phyloP scores from a whole-genome alignment of 148 eudicot genomes.

The Drosera capensis region DNA sequence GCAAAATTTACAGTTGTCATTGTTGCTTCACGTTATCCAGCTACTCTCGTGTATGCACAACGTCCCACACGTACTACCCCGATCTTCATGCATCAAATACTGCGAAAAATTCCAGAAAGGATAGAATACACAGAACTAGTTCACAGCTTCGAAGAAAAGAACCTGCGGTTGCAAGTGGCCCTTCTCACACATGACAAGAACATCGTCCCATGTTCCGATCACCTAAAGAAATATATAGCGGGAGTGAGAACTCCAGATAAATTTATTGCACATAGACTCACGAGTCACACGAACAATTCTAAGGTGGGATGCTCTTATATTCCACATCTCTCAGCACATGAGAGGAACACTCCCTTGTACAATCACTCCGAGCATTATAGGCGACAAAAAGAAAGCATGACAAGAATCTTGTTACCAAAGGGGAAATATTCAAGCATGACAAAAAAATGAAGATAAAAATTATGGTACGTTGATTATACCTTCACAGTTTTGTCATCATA shows the following conservation, averaged over 20 bases:
- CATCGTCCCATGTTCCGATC: constrained; percentile 85
- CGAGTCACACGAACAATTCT: too few species aligned
- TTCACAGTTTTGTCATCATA: constrained; percentile 93
- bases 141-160: constrained; percentile 86
- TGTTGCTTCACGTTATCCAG: background rate
- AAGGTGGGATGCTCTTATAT: background rate
- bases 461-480: constrained; percentile 27
- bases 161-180: constrained; percentile 97
- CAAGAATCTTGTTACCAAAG: background rate
- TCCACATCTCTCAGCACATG: too few species aligned
- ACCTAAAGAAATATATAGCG: constrained; percentile 17
- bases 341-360: too few species aligned
- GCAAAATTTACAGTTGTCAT: background rate
- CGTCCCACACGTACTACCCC: constrained; percentile 3
- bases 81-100: background rate
- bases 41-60: background rate
- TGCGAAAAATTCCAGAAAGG: constrained; percentile 2
- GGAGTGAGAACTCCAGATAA: background rate
- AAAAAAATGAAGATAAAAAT: background rate
- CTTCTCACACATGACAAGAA: constrained; percentile 54
- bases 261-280: background rate
- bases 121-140: constrained; percentile 16
- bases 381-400: too few species aligned
- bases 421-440: background rate
- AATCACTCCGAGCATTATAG: too few species aligned